These are phyloP conservation scores for Talaromyces funiculosus DNA, from an alignment of 2,329 filamentous ascomycete genomes.

Conservation along the genomic window DNA sequence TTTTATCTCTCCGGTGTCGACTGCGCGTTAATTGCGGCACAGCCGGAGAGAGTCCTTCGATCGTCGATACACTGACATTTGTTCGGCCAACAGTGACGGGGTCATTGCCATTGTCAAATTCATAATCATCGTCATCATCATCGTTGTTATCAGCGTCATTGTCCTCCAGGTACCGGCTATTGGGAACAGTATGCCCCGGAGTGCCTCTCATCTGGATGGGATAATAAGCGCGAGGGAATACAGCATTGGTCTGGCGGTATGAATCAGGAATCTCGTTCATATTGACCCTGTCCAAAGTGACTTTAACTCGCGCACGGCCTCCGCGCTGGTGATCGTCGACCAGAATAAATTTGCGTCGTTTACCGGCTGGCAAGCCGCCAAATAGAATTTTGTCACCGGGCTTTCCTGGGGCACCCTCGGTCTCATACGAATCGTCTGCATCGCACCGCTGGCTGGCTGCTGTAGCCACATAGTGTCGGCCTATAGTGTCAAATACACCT, in stretches of 20 bases:
- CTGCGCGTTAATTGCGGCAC: conserved; percentile 68
- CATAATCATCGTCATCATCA: conserved; percentile 23
- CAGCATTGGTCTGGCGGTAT: conserved; percentile 82
- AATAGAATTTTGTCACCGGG: conserved; percentile 63
- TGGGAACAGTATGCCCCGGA: conserved; percentile 63
- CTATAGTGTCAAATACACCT: conserved; percentile 41
- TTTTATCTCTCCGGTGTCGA: conserved; percentile 73
- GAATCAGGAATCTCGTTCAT: conserved; percentile 95
- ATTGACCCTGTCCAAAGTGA: conserved; percentile 87
- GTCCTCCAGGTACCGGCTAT: conserved; percentile 61
- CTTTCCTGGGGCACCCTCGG: conserved; percentile 25
- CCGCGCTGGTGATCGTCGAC: conserved; percentile 83
- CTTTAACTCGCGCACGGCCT: conserved; percentile 76
- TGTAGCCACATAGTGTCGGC: conserved; percentile 29
- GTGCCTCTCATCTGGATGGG: conserved; percentile 88
- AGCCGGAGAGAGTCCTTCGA: conserved; percentile 69
- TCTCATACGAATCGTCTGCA: conserved; percentile 18
- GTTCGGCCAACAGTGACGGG: conserved; percentile 34
- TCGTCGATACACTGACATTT: conserved; percentile 55
- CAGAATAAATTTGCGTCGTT: conserved; percentile 93
- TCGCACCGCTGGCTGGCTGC: conserved; percentile 22
- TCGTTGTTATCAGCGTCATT: conserved; percentile 50
- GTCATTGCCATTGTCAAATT: conserved; percentile 24
- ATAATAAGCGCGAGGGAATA: conserved; percentile 88
- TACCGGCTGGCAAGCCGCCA: conserved; percentile 79